Base-by-base conservation (phyloP, 306 rosid species). In the Glycyrrhiza uralensis region DNA sequence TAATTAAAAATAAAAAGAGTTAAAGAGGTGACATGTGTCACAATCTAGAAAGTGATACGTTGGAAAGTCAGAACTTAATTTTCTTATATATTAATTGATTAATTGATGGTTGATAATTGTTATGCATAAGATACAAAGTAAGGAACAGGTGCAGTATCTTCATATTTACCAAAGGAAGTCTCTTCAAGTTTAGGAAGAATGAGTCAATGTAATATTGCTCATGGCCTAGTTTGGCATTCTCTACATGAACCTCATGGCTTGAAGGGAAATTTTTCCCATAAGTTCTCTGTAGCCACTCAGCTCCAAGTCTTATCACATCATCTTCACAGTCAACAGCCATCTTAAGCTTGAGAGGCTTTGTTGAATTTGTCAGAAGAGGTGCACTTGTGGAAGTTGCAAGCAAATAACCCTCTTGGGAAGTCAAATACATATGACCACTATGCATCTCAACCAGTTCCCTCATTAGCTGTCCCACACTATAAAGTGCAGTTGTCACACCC, bases 381-480 rank as follows among this genome's bases (percentile, higher is more conserved):
- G 86, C 83, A 87, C 80, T 85, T 52, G 96, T 87, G 26, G 99
- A 95, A 79, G 97, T 95, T 59, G 99, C 92, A 70, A 95, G 96
- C 41, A 95, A 77, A 78, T 81, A 91, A 46, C 99, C 99, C 60
- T 91, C 92, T 70, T 84, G 92, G 3, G 99, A 95, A 19, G 99
- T 95, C 60, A 95, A 77, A 58, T 95, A 95, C 80, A 95, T 95
- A 62, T 95, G 94, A 11, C 97, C 97, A 71, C 92, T 91, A 23
- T 95, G 99, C 74, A 79, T 54, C 76, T 91, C 99, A 47, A 95
- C 99, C 13, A 91, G 90, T 50, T 95, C 99, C 61, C 86, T 91
- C 99, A 95, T 95, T 47, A 95, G 66, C 78, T 94, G 97, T 26
- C 99, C 99, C 13, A 95, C 96, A 55, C 99, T 88, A 79, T 84